Base-by-base conservation (phyloP, 2,329 filamentous ascomycete species). In the Thelonectria olida region DNA sequence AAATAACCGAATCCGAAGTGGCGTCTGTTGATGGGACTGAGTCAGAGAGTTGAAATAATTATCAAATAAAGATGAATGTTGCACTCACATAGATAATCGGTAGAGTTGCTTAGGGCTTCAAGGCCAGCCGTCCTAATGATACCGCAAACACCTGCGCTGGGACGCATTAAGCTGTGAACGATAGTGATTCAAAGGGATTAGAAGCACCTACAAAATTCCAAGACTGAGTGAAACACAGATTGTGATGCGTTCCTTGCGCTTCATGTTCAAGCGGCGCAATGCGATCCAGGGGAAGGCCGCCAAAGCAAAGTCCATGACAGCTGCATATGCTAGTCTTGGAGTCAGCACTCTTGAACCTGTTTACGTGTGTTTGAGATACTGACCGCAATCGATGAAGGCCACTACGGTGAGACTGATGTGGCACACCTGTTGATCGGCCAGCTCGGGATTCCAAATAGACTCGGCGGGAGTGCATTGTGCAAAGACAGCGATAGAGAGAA, bases 1-100 rank as follows among this genome's bases (percentile, higher is more conserved):
- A 63, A 28, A 63, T 56, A 20, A 61, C 61, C 2, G 57, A 63
- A 42, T 63, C 61, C 4, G 61, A 63, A 15, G 57, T 63, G 13
- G 61, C 61, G 23, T 50, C 61, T 61, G 20, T 5, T 2, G 23
- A 22, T 15, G 7, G 25, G 19, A 19, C n/a, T 10, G 1, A 12
- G 36, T 57, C 13, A 56, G 44, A 42, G 36, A 13, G 8, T 0
- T n/a, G 9, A 20, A 4, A 10, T 7, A 1, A 17, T 9, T 5
- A 20, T n/a, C 12, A 19, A 2, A 23, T 38, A 5, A 3, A 15
- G 19, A 2, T 17, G 8, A 2, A 2, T 41, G 7, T 39, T n/a
- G n/a, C n/a, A 50, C 61, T 3, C 41, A 63, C 61, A 63, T 5
- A 63, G 45, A 19, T 63, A 63, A 22, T 63, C 57, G 2, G 17